Evolutionary conservation across 768 basidiomycete species (phyloP), one percentile per base, ranked within the genome.

Genomic region (Krasilnikovozyma curviuscula): DNA sequence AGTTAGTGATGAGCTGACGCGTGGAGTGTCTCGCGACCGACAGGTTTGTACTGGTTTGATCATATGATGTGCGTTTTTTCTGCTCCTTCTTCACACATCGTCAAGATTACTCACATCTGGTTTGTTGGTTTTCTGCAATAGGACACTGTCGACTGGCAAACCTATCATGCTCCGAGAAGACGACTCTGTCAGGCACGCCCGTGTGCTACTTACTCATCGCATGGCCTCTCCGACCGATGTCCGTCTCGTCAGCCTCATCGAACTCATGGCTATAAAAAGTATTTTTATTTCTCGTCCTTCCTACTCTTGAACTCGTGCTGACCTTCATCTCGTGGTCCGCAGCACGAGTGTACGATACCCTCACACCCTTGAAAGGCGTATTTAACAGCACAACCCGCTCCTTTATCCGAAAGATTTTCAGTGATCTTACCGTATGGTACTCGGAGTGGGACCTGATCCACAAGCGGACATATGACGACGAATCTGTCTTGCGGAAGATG

Each of bases 271-370:
- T 19, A 83, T 89, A 56, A 86, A 89, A 69, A 86, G 86, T 86
- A 56, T 46, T 76, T 60, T 33, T 1, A 18, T 27, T 21, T 34
- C 3, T 34, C 37, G 34, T 43, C 30, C 14, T 18, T 10, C 40
- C 25, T 3, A 3, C n/a, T 8, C 2, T n/a, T 10, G 27, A 33
- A 10, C 44, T 32, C 5, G 30, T 40, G 48, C 23, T 46, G 3
- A 16, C 29, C 14, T 33, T 40, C 41, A 16, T 24, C 31, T 30
- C 49, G 16, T 6, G 29, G 41, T 38, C 2, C 49, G 24, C 56
- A 91, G 88, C 84, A 37, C 86, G 89, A 66, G 91, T 91, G 35
- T 84, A 85, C 55, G 86, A 91, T 59, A 85, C 83, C 7, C 69
- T 95, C 25, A 75, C 79, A 3, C 80, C 85, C 2, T 66, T 89